These are phyloP conservation scores for Eimeria acervulina DNA, from an alignment of 169 alveolate species.

Conservation along the genomic window DNA sequence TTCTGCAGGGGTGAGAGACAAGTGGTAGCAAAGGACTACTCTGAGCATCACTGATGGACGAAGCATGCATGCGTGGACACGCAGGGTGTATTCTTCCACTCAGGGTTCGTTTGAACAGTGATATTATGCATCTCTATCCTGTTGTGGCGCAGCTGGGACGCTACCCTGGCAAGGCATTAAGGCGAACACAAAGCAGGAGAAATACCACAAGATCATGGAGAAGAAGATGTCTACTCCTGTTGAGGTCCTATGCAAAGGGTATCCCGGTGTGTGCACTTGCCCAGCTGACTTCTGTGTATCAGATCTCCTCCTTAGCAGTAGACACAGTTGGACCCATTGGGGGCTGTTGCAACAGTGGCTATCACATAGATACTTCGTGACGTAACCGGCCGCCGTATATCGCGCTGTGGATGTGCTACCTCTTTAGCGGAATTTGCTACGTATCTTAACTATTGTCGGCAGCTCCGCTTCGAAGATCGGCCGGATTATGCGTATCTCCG, in stretches of 20 bases:
- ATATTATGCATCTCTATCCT: not conserved
- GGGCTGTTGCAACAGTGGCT: not conserved
- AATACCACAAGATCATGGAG: constrained; percentile 98
- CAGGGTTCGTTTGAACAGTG: not conserved
- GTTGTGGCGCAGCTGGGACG: constrained; percentile 92
- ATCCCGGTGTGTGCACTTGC: constrained; percentile 75
- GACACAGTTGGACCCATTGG: not conserved
- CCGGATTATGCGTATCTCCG: constrained; percentile 95
- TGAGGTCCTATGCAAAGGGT: constrained; percentile 91
- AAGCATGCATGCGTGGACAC: not conserved
- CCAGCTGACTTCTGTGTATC: not conserved
- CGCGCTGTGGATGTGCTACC: constrained; percentile 36
- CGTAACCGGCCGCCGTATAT: not conserved
- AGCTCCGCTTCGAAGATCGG: constrained; percentile 92
- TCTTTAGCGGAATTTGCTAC: constrained; percentile 88
- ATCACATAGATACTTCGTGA: not conserved
- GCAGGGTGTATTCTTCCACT: too few relatives aligned
- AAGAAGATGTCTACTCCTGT: constrained; percentile 97
- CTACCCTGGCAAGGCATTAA: constrained; percentile 99
- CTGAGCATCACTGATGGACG: not conserved
- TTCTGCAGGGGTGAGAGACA: constrained; percentile 87
- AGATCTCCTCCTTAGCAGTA: not conserved
- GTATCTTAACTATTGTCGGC: constrained; percentile 90
- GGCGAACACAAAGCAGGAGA: constrained; percentile 97
- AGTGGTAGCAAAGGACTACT: not conserved